Percentiles rank a stretch among this genome's conserved stretches.
Evolutionary conservation across 2,329 filamentous ascomycete species (phyloP).

Genomic region (Teratosphaeria gauchensis): DNA sequence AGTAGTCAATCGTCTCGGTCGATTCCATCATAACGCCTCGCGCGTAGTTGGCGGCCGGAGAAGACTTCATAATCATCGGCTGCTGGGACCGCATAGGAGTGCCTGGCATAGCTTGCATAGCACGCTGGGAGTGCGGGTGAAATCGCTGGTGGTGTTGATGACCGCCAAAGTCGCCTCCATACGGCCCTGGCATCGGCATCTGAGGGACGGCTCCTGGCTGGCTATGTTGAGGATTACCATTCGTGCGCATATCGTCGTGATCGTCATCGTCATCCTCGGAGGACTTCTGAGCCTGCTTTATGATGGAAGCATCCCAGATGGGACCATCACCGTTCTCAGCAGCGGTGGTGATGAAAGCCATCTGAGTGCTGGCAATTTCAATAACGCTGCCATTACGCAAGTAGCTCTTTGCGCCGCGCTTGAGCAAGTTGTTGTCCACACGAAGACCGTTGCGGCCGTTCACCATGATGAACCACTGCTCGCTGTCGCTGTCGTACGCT

Average conservation of each 20-base stretch:
- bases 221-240: slow-evolving; percentile 3
- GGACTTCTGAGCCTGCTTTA: slow-evolving; percentile 29
- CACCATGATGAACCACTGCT: slow-evolving; percentile 72
- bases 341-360: slow-evolving; percentile 97
- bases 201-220: slow-evolving; percentile 20
- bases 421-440: slow-evolving; percentile 64
- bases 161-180: slow-evolving; percentile 12
- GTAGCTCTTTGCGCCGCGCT: slow-evolving; percentile 53
- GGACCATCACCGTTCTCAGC: slow-evolving; percentile 61
- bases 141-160: slow-evolving; percentile 19
- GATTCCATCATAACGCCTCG: slow-evolving; percentile 44
- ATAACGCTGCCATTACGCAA: slow-evolving; percentile 83
- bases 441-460: slow-evolving; percentile 88
- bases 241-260: slow-evolving; percentile 15
- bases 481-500: slow-evolving; percentile 34
- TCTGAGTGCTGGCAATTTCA: slow-evolving; percentile 85
- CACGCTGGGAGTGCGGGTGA: slow-evolving; percentile 28
- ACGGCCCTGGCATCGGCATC: slow-evolving; percentile 3
- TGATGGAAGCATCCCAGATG: slow-evolving; percentile 38
- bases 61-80: slow-evolving; percentile 32
- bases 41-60: slow-evolving; percentile 37
- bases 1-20: slow-evolving; percentile 59
- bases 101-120: slow-evolving; percentile 25
- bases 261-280: slow-evolving; percentile 33
- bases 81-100: slow-evolving; percentile 25